These are phyloP conservation scores for Rosa chinensis DNA, from an alignment of 306 rosid species.

Conservation along the genomic window DNA sequence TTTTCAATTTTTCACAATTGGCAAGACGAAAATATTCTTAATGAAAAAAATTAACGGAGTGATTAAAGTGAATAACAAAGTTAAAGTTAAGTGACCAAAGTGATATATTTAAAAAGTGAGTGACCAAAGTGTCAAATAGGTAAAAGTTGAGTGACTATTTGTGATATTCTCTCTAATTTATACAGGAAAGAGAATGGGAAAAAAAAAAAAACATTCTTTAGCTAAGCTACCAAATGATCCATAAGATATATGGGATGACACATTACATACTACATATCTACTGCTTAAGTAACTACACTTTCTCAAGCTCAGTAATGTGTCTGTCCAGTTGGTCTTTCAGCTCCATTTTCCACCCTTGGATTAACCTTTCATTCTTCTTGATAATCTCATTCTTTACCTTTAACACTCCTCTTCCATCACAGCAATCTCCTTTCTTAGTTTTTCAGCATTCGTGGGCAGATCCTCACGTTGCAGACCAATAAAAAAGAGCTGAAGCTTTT, in stretches of 20 bases:
- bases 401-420: constrained; percentile 73
- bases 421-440: constrained; percentile 76
- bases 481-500: constrained; percentile 81
- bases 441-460: constrained; percentile 65
- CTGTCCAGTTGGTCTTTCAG: constrained; percentile 65
- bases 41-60: no score
- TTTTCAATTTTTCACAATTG: no score
- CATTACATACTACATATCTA: neutral
- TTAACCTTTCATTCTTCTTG: constrained; percentile 63
- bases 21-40: no score
- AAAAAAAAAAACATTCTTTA: neutral
- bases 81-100: no score
- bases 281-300: constrained; percentile 45
- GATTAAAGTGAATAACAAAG: no score
- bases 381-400: constrained; percentile 57
- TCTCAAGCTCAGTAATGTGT: constrained; percentile 67
- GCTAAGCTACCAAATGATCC: neutral
- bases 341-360: constrained; percentile 78
- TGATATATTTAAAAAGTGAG: no score
- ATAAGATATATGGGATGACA: no score
- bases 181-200: neutral
- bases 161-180: no score
- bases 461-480: constrained; percentile 81
- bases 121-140: no score
- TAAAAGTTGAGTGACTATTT: no score